Evolutionary conservation across 2,329 filamentous ascomycete species (phyloP), one percentile per base, ranked within the genome.

Genomic region (Ceratocystis huliohia): DNA sequence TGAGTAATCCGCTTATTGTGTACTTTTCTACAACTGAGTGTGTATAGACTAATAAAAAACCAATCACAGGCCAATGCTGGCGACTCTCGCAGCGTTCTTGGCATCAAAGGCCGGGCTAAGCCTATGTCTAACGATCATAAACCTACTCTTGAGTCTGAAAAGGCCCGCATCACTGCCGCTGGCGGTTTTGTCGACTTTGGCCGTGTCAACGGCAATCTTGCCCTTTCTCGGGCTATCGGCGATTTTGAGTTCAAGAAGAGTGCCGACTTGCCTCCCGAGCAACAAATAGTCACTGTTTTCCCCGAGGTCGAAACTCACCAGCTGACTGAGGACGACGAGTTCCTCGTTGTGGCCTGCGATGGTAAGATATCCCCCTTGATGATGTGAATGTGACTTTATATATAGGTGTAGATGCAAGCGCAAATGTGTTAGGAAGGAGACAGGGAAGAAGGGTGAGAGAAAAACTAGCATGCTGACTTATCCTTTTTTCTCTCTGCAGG

Each of bases 171-270:
- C 73, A 93, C 87, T 73, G 92, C 93, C 67, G 94, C 94, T 57
- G 94, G 94, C 75, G 94, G 94, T 63, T 97, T 97, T 72, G 94
- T 99, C 74, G 94, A 99, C 76, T 99, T 97, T 75, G 94, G 94
- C 70, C 89, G 94, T 74, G 94, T 99, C 72, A 99, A 99, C 76
- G 94, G 94, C 75, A 99, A 99, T 77, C 85, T 99, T 59, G 94
- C 94, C 61, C 82, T 99, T 69, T 99, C 94, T 69, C 89, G 94
- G 76, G 94, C 94, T 72, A 96, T 99, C 76, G 94, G 94, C 72
- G 94, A 99, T 76, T 99, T 99, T 74, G 94, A 99, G 76, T 99
- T 99, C 84, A 99, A 99, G 84, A 97, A 97, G 83, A 96, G 91
- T 76, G 89, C 93, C 71, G 92, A 96, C 74, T 85, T 99, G 61